Percentiles rank a stretch among this genome's conserved stretches.
Conservation (phyloP, 805 yeast genomes). For the Cyberlindnera maclurae region DNA sequence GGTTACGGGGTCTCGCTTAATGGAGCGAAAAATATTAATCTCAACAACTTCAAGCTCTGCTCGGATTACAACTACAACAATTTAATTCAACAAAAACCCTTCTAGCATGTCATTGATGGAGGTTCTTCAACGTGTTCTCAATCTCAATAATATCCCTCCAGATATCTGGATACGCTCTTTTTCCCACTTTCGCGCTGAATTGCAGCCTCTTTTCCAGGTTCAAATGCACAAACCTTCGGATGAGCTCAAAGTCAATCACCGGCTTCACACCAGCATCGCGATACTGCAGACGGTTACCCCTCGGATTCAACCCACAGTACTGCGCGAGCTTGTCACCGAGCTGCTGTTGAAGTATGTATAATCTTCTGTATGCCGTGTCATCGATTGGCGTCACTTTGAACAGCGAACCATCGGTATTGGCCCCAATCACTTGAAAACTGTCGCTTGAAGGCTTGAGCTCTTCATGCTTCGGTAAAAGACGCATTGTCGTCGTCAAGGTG, state of each 20-base stretch:
- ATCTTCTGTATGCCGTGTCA: slow-evolving; percentile 70
- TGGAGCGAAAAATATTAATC: too few relatives aligned
- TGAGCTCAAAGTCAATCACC: slow-evolving; percentile 54
- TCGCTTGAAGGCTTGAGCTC: slow-evolving; percentile 24
- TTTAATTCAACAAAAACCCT: too few relatives aligned
- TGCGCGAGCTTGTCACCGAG: slow-evolving; percentile 70
- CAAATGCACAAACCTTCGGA: slow-evolving; percentile 45
- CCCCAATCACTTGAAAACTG: slow-evolving; percentile 60
- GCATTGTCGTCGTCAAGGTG: slow-evolving; percentile 49
- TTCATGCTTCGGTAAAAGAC: slow-evolving; percentile 31
- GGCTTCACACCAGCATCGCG: slow-evolving; percentile 46
- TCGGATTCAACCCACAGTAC: slow-evolving; percentile 75
- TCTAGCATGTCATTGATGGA: too few relatives aligned
- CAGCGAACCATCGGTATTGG: slow-evolving; percentile 73
- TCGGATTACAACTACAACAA: too few relatives aligned
- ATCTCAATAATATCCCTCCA: slow-evolving; percentile 62
- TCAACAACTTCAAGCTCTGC: too few relatives aligned
- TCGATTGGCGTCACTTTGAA: slow-evolving; percentile 65
- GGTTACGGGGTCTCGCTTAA: too few relatives aligned
- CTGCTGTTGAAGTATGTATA: slow-evolving; percentile 84
- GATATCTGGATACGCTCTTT: slow-evolving; percentile 48
- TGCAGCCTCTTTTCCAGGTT: slow-evolving; percentile 50
- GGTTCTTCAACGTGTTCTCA: slow-evolving; percentile 33
- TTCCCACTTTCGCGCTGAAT: slow-evolving; percentile 51
- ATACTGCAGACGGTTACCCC: slow-evolving; percentile 30